Conservation (phyloP, 129 eudicot species). For the Centaurea solstitialis region DNA sequence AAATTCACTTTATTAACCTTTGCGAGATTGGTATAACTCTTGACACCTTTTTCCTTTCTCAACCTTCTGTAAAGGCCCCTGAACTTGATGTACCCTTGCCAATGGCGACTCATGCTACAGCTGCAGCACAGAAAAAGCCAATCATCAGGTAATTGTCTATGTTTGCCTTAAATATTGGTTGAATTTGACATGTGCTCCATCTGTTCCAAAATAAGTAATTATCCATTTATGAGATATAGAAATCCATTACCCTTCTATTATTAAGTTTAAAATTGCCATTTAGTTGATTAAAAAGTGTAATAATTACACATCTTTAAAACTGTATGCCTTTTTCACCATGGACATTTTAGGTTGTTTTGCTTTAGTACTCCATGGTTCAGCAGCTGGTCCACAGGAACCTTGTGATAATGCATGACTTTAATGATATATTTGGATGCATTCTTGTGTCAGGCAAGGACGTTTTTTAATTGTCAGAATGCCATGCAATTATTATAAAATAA, state of each 20-base stretch:
- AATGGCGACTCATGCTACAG: slow-evolving; percentile 27
- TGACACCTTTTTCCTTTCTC: not conserved
- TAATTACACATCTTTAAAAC: too few relatives aligned
- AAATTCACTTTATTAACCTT: not conserved
- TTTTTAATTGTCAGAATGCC: not conserved
- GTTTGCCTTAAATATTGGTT: too few relatives aligned
- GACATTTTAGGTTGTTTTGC: not conserved
- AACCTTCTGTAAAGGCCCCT: slow-evolving; percentile 36
- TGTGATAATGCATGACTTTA: not conserved
- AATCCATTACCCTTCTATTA: too few relatives aligned
- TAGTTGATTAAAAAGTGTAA: too few relatives aligned
- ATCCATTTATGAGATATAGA: too few relatives aligned
- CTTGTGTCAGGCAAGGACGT: not conserved
- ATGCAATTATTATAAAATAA: not conserved
- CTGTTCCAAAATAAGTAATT: too few relatives aligned
- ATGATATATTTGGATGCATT: not conserved
- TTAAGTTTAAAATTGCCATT: too few relatives aligned
- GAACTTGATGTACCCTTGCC: slow-evolving; percentile 48
- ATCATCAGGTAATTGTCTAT: slow-evolving; percentile 46
- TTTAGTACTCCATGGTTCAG: not conserved
- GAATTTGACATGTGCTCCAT: too few relatives aligned
- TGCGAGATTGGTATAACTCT: not conserved
- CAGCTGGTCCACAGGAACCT: too few relatives aligned
- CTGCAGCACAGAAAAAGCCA: slow-evolving; percentile 51
- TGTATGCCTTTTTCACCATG: too few relatives aligned